phyloP scores from a whole-genome alignment of 1,284 basidiomycete species.

The Pisolithus thermaeus region DNA sequence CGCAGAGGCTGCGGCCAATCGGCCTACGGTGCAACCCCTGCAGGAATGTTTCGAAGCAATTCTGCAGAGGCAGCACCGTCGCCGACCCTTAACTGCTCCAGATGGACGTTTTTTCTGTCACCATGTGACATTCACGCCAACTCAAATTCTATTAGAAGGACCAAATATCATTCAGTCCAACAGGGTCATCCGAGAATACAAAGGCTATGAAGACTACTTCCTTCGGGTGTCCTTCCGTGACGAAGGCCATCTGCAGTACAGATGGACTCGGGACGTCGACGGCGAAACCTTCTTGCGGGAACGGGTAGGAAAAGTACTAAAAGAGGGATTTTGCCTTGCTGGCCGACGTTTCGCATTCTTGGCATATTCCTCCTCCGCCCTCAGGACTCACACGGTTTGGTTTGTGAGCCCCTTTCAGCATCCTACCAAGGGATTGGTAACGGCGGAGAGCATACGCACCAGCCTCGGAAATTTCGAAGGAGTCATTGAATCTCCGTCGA shows the following conservation, averaged over 20 bases:
- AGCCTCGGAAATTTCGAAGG: conserved; percentile 58
- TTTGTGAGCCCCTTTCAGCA: conserved; percentile 60
- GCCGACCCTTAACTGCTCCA: conserved; percentile 13
- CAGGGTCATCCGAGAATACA: conserved; percentile 54
- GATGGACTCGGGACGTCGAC: conserved; percentile 62
- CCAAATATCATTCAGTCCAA: conserved; percentile 67
- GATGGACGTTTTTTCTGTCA: conserved; percentile 44
- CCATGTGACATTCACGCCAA: conserved; percentile 67
- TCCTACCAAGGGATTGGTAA: conserved; percentile 36
- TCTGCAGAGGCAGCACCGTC: conserved; percentile 21
- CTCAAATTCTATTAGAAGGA: conserved; percentile 65
- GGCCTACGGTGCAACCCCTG: conserved; percentile 39
- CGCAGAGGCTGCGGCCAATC: conserved; percentile 37
- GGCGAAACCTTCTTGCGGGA: conserved; percentile 48
- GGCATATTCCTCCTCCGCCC: conserved; percentile 66
- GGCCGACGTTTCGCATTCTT: conserved; percentile 70
- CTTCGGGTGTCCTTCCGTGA: conserved; percentile 75
- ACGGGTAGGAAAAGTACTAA: conserved; percentile 62
- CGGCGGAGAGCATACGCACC: conserved; percentile 52
- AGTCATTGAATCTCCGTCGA: conserved; percentile 59
- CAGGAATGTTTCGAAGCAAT: conserved; percentile 43
- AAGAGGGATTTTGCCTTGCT: conserved; percentile 61
- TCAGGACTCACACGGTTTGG: conserved; percentile 74
- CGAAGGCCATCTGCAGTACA: conserved; percentile 66
- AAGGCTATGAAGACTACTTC: conserved; percentile 55